Evolutionary conservation across 2,329 filamentous ascomycete genomes (phyloP), one percentile per base, ranked within the genome.

Genomic region (Fusarium falciforme): DNA sequence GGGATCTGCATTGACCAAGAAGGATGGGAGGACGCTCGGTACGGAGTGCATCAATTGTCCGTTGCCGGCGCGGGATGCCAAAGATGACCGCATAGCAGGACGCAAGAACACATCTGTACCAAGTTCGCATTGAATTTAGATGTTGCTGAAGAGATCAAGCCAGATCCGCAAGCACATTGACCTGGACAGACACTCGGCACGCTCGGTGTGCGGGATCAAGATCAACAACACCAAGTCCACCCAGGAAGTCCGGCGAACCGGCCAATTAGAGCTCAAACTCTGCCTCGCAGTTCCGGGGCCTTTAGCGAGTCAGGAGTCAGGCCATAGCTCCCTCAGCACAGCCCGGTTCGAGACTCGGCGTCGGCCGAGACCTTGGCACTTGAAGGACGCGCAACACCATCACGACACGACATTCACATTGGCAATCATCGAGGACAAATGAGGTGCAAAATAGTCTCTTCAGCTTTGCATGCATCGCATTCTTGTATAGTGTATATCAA

Each of bases 401-500:
- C 55, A 40, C 55, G 10, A 29, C 22, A 22, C n/a, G n/a, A 22
- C 22, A 52, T 31, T 54, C 47, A 29, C 57, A n/a, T 10, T 47
- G 7, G 17, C 42, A 31, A 20, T 59, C 40, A 33, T 52, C 63
- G 25, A 52, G 44, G 22, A 17, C 25, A 52, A n/a, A 6, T 54
- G 57, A 73, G 63, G 72, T 69, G 59, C 61, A 68, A 71, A 65
- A 68, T 58, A 70, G 70, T 75, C 67, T 75, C 67, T 74, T 76
- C 47, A 70, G 68, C 74, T 62, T 68, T 78, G 76, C 75, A 72
- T 63, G 64, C 68, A 69, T 78, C 49, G 76, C 76, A 78, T 78
- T 78, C 76, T 68, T 78, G 70, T 78, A 77, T 78, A 77, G 60
- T 76, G 52, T 77, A 74, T 77, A 78, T 78, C 73, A 64, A 78